Evolutionary conservation across 768 basidiomycete genomes (phyloP).

Genomic region (Lanmaoa pseudosensibilis): DNA sequence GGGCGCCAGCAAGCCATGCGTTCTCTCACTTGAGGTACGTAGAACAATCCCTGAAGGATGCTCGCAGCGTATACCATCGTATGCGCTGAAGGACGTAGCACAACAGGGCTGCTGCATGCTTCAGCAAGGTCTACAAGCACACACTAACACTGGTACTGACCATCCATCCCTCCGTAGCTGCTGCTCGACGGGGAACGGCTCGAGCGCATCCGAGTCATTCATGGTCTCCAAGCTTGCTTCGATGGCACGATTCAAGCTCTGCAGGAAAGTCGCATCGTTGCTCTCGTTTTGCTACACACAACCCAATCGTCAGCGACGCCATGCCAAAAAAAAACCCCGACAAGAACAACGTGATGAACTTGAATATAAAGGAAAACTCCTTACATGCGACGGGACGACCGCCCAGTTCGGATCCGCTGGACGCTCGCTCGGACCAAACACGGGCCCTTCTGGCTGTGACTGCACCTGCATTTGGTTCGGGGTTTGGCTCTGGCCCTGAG

Average conservation of each 20-base stretch:
- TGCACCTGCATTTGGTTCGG: not conserved
- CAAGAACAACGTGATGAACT: not conserved
- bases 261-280: constrained; percentile 53
- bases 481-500: not conserved
- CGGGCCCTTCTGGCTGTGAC: constrained; percentile 33
- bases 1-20: constrained; percentile 41
- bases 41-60: constrained; percentile 54
- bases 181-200: constrained; percentile 52
- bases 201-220: constrained; percentile 51
- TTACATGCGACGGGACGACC: constrained; percentile 67
- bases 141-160: constrained; percentile 37
- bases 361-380: not conserved
- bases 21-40: constrained; percentile 67
- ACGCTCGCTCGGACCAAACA: constrained; percentile 60
- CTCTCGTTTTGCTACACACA: constrained; percentile 32
- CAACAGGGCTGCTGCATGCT: constrained; percentile 55
- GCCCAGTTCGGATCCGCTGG: constrained; percentile 69
- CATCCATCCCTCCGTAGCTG: constrained; percentile 55
- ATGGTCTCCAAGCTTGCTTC: constrained; percentile 60
- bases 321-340: not conserved
- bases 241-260: constrained; percentile 66
- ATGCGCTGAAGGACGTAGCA: constrained; percentile 56
- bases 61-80: constrained; percentile 59
- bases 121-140: not conserved
- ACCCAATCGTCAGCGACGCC: not conserved